A percentile compares a stretch with the other conserved stretches of the same genome.
These are phyloP conservation scores for Trichoderma koningii DNA, from an alignment of 2,329 filamentous ascomycete genomes.

Conservation along the genomic window DNA sequence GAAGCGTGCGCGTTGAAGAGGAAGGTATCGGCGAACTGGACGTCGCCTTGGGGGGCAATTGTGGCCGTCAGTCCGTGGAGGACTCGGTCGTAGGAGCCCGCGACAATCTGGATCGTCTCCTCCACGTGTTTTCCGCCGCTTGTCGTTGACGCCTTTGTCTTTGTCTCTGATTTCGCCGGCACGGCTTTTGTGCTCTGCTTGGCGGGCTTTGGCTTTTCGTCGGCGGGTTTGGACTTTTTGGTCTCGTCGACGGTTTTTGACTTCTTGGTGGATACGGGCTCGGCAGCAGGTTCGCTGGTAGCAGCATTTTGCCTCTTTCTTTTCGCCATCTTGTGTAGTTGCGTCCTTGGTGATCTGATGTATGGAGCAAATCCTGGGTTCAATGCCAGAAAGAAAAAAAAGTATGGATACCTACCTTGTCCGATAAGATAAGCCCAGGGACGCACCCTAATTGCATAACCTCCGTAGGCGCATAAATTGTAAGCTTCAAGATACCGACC, in stretches of 20 bases:
- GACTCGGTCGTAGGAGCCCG: constrained; percentile 90
- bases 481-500: background rate
- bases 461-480: constrained; percentile 32
- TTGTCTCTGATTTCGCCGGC: constrained; percentile 22
- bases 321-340: constrained; percentile 47
- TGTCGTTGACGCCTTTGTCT: background rate
- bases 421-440: constrained; percentile 41
- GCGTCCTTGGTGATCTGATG: background rate
- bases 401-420: constrained; percentile 22
- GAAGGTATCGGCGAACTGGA: constrained; percentile 86
- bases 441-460: background rate
- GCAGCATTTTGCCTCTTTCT: constrained; percentile 49
- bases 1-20: constrained; percentile 93
- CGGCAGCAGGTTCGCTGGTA: constrained; percentile 34
- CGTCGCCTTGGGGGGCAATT: constrained; percentile 48
- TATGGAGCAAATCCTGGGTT: background rate
- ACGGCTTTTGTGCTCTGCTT: constrained; percentile 37
- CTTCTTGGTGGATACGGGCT: constrained; percentile 39
- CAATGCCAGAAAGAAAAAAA: constrained; percentile 27
- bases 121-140: constrained; percentile 27
- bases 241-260: constrained; percentile 32
- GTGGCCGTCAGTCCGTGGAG: constrained; percentile 88
- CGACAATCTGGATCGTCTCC: constrained; percentile 80
- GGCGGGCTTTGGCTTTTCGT: constrained; percentile 12
- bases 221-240: constrained; percentile 40